Percentiles rank a stretch among this genome's conserved stretches.
phyloP scores from a whole-genome alignment of 2,329 filamentous ascomycete genomes.

The Neofusicoccum sp. region DNA sequence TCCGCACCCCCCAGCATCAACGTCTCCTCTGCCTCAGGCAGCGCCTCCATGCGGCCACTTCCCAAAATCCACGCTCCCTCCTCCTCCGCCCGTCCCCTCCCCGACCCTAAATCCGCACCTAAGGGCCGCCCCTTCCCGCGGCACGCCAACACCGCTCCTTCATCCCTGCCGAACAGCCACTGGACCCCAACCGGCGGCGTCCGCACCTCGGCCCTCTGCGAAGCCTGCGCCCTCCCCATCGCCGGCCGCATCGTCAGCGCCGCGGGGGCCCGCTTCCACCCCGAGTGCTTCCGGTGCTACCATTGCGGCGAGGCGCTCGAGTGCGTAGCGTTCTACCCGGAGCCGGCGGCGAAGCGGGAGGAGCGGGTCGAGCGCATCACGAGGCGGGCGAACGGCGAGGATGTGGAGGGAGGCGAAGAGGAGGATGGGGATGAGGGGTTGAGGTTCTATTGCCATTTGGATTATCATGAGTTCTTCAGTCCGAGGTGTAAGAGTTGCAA shows the following conservation, averaged over 20 bases:
- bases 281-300: slow-evolving; percentile 87
- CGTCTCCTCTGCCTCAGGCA: slow-evolving; percentile 22
- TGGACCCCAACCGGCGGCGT: slow-evolving; percentile 45
- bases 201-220: slow-evolving; percentile 70
- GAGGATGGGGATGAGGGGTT: slow-evolving; percentile 67
- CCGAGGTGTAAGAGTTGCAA: slow-evolving; percentile 94
- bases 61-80: slow-evolving; percentile 21
- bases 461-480: slow-evolving; percentile 93
- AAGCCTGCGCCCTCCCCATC: slow-evolving; percentile 80
- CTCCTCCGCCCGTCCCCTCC: slow-evolving; percentile 3
- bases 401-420: slow-evolving; percentile 49
- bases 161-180: slow-evolving; percentile 40
- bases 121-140: slow-evolving; percentile 30
- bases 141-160: slow-evolving; percentile 31
- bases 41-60: slow-evolving; percentile 26
- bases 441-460: slow-evolving; percentile 96
- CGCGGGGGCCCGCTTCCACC: slow-evolving; percentile 81
- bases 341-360: slow-evolving; percentile 69
- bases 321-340: slow-evolving; percentile 92
- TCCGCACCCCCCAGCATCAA: slow-evolving; percentile 29
- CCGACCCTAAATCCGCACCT: slow-evolving; percentile 6
- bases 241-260: slow-evolving; percentile 87
- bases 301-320: slow-evolving; percentile 85
- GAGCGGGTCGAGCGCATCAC: slow-evolving; percentile 73
- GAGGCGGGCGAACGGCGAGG: slow-evolving; percentile 53